phyloP scores from a whole-genome alignment of 768 basidiomycete genomes.

The Xerocomellus dryophilus region DNA sequence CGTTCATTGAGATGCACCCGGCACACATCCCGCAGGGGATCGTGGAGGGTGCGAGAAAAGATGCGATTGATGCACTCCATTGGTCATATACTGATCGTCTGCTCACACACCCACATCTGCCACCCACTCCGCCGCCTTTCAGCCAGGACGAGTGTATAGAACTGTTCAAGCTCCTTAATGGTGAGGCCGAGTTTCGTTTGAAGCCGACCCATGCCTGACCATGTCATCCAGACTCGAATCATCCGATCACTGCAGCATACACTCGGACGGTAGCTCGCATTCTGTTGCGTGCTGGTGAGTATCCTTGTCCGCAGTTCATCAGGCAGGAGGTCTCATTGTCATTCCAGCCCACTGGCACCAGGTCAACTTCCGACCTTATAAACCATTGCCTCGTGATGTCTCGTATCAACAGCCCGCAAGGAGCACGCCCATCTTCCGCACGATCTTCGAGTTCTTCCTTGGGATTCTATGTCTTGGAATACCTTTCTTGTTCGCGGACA shows the following conservation, averaged over 20 bases:
- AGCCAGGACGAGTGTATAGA: constrained; percentile 76
- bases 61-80: constrained; percentile 72
- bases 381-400: constrained; percentile 58
- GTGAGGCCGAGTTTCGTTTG: constrained; percentile 14
- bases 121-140: constrained; percentile 60
- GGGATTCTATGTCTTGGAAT: constrained; percentile 72
- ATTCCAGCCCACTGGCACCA: constrained; percentile 63
- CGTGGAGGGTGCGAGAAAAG: constrained; percentile 51
- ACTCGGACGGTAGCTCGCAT: constrained; percentile 69
- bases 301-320: background rate
- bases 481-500: constrained; percentile 69
- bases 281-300: constrained; percentile 63
- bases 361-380: constrained; percentile 63
- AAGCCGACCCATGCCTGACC: background rate
- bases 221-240: constrained; percentile 15
- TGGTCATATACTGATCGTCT: constrained; percentile 83
- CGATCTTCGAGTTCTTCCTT: constrained; percentile 54
- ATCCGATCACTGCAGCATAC: constrained; percentile 39
- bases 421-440: constrained; percentile 44
- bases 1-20: constrained; percentile 75
- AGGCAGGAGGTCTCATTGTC: constrained; percentile 1
- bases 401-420: constrained; percentile 25
- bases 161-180: constrained; percentile 55
- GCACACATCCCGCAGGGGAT: constrained; percentile 58
- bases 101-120: constrained; percentile 50